phyloP scores from a whole-genome alignment of 345 rosid species.

The Hibiscus tridactylites region DNA sequence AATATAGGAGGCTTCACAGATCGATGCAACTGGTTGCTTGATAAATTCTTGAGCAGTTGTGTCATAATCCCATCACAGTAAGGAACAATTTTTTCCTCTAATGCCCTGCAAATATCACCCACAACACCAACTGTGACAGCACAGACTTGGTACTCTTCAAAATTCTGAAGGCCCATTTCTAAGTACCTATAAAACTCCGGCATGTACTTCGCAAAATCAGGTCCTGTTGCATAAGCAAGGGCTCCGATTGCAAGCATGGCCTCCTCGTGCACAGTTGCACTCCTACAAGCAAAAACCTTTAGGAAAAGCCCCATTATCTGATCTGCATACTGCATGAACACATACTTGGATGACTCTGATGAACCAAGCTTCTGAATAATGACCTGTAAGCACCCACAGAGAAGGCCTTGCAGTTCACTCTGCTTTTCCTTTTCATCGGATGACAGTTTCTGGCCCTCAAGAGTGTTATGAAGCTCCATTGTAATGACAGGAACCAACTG shows the following conservation, averaged over 20 bases:
- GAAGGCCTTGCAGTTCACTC: slow-evolving; percentile 63
- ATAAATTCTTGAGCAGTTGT: slow-evolving; percentile 67
- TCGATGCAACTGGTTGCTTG: slow-evolving; percentile 69
- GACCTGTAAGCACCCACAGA: slow-evolving; percentile 70
- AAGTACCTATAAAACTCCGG: slow-evolving; percentile 61
- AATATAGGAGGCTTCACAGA: slow-evolving; percentile 76
- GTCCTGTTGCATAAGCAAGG: slow-evolving; percentile 66
- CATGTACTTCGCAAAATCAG: slow-evolving; percentile 63
- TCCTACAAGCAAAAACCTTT: slow-evolving; percentile 64
- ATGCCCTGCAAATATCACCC: slow-evolving; percentile 59
- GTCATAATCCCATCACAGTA: slow-evolving; percentile 77
- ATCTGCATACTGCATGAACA: slow-evolving; percentile 63
- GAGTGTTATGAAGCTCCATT: slow-evolving; percentile 64
- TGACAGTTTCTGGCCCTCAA: slow-evolving; percentile 55
- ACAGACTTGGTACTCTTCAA: slow-evolving; percentile 24
- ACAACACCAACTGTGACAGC: slow-evolving; percentile 75
- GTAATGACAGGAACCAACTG: slow-evolving; percentile 53
- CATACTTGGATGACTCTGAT: slow-evolving; percentile 48
- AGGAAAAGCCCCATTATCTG: slow-evolving; percentile 69
- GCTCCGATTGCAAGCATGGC: slow-evolving; percentile 79
- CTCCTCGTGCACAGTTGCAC: slow-evolving; percentile 76
- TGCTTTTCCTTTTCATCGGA: slow-evolving; percentile 58
- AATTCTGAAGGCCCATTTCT: slow-evolving; percentile 77
- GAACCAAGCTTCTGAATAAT: slow-evolving; percentile 67
- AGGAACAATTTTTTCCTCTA: slow-evolving; percentile 57